Base-by-base conservation (phyloP, 768 basidiomycete species). In the Leccinum rimulosum region DNA sequence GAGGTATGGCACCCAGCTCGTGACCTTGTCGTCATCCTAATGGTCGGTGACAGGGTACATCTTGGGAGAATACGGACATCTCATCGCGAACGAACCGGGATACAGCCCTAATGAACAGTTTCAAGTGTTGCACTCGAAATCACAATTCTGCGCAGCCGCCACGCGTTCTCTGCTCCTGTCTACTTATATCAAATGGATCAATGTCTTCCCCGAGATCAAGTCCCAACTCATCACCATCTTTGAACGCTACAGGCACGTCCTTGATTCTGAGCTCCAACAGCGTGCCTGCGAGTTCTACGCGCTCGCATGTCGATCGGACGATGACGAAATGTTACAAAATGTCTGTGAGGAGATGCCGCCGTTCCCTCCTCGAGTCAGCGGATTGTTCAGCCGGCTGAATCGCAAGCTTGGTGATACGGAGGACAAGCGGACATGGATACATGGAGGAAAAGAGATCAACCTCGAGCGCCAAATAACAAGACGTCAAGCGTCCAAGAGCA, bases 131-230 rank as follows among this genome's bases (percentile, higher is more conserved):
- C 95, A 99, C 74, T 85, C 93, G 7, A 98, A 98, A 72, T 95
- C 95, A 14, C 94, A 96, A 71, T 91, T 93, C 70, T 97, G 95
- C 70, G 83, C 91, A 38, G 94, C 95, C 5, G 78, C 95, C 31
- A 98, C 97, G 8, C 86, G 96, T 35, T 89, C 95, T 0, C 80
- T 99, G 31, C 84, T 99, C 28, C 80, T 99, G 36, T 96, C 97
- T 11, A 98, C 97, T 1, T 99, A 99, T 72, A 89, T 98, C 78
- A 99, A 99, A 83, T 98, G 96, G 96, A 94, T 97, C 63, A 99
- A 99, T 71, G 92, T 99, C 57, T 99, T 98, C 75, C 97, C 97
- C 19, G 97, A 99, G 73, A 97, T 99, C 76, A 97, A 95, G 67
- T 83, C 88, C 7, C 95, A 98, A 64, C 84, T 99, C 30, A 67